Evolutionary conservation across 495 filamentous ascomycete genomes (phyloP).

Genomic region (Chlorociboria aeruginascens): DNA sequence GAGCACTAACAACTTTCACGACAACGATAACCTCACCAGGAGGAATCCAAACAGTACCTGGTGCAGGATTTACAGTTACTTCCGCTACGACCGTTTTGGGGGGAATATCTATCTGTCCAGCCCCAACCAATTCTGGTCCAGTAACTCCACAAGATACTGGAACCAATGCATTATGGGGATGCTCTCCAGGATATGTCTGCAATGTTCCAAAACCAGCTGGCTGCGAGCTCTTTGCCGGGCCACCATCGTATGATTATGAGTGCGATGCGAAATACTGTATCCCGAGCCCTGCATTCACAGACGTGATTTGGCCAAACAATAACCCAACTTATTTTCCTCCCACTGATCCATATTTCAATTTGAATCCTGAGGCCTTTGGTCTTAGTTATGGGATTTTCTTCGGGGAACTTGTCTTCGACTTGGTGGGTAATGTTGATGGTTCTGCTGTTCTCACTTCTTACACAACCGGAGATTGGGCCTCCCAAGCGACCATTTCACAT

Average conservation of each 20-base stretch:
- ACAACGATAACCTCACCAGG: slow-evolving; percentile 2
- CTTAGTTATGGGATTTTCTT: slow-evolving; percentile 50
- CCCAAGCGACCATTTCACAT: slow-evolving; percentile 30
- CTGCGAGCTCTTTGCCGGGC: slow-evolving; percentile 42
- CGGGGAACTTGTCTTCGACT: slow-evolving; percentile 12
- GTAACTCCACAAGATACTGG: slow-evolving; percentile 15
- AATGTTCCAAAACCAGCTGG: slow-evolving; percentile 29
- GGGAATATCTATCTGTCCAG: slow-evolving; percentile 14
- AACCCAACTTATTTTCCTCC: slow-evolving; percentile 37
- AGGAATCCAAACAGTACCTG: background rate
- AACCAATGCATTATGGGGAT: slow-evolving; percentile 40
- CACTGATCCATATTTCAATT: slow-evolving; percentile 47
- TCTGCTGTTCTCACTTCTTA: slow-evolving; percentile 16
- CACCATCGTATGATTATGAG: slow-evolving; percentile 38
- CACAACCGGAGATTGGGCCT: slow-evolving; percentile 33
- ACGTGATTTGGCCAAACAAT: slow-evolving; percentile 20
- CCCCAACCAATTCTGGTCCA: slow-evolving; percentile 15
- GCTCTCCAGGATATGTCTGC: slow-evolving; percentile 51
- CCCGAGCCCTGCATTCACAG: slow-evolving; percentile 28
- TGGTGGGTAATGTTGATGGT: slow-evolving; percentile 14
- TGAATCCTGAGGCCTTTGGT: slow-evolving; percentile 51
- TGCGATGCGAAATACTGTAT: slow-evolving; percentile 46
- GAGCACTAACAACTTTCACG: background rate
- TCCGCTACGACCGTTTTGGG: background rate
- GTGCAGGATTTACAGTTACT: background rate